Evolutionary conservation across 225 moss, liverwort and hornwort species (phyloP).

Genomic region (Thuidium tamariscinum): DNA sequence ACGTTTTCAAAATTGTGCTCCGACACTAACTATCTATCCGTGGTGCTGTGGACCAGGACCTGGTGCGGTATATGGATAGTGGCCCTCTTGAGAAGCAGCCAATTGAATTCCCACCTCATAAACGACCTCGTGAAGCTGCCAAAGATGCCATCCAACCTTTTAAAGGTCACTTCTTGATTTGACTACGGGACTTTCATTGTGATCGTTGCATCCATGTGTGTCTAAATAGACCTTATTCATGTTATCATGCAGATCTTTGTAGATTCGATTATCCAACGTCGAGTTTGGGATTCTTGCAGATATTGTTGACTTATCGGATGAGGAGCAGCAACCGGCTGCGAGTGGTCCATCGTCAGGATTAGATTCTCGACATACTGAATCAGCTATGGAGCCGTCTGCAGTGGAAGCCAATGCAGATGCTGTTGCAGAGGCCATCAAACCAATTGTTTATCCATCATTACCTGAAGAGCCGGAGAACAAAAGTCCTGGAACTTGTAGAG

Average conservation of each 20-base stretch:
- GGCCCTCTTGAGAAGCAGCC: conserved; percentile 86
- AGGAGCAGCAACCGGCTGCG: conserved; percentile 50
- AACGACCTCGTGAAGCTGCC: conserved; percentile 70
- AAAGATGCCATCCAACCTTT: conserved; percentile 23
- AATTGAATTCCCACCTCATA: conserved; percentile 73
- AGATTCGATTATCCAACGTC: background rate
- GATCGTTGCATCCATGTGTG: background rate
- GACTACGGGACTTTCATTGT: background rate
- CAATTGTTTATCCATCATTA: conserved; percentile 43
- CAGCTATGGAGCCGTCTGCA: conserved; percentile 13
- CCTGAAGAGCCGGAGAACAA: conserved; percentile 70
- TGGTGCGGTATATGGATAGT: conserved; percentile 87
- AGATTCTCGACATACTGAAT: conserved; percentile 23
- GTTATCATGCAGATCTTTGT: background rate
- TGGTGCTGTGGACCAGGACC: conserved; percentile 42
- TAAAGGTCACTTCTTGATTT: conserved; percentile 12
- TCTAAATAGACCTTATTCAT: background rate
- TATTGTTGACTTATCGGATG: conserved; percentile 41
- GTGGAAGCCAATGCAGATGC: conserved; percentile 13
- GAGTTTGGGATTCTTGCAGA: conserved; percentile 9
- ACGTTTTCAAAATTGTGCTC: background rate
- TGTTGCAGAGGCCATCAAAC: conserved; percentile 22
- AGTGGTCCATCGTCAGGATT: conserved; percentile 26
- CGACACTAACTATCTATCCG: background rate
- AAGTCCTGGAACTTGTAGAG: conserved; percentile 55